These are phyloP conservation scores for Coemansia sp. DNA, from an alignment of 192 early-diverging fungal species.

Conservation along the genomic window DNA sequence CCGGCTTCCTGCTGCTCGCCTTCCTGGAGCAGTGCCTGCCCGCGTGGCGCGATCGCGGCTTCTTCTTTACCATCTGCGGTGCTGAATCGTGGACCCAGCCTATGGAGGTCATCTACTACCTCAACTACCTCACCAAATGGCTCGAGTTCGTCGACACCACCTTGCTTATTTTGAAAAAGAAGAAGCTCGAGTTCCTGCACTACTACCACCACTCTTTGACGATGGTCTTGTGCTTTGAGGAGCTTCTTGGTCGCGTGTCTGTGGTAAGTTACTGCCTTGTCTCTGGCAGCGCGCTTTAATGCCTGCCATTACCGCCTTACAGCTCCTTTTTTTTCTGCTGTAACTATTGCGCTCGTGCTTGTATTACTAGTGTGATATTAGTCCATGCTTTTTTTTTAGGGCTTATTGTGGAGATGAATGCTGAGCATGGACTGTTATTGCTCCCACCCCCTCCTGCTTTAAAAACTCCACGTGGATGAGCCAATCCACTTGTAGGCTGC, in stretches of 20 bases:
- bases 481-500: no score
- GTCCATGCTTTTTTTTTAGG: no score
- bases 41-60: constrained; percentile 63
- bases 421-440: no score
- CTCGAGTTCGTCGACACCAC: constrained; percentile 89
- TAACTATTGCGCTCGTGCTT: no score
- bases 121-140: constrained; percentile 93
- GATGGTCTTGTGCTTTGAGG: constrained; percentile 81
- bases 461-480: no score
- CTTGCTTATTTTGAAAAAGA: constrained; percentile 82
- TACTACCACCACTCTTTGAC: constrained; percentile 94
- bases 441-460: no score
- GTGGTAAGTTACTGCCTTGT: constrained; percentile 59
- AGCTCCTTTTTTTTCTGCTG: no score
- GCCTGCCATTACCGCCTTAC: no score
- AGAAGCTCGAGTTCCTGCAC: constrained; percentile 88
- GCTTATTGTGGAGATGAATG: no score
- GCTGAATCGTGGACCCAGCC: constrained; percentile 72
- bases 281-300: no score
- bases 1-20: constrained; percentile 67
- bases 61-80: constrained; percentile 73
- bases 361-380: no score
- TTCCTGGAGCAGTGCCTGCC: constrained; percentile 80
- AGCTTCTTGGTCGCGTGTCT: constrained; percentile 72
- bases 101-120: constrained; percentile 81